phyloP scores from a whole-genome alignment of 225 moss, liverwort and hornwort genomes.

The Rhytidiadelphus loreus region DNA sequence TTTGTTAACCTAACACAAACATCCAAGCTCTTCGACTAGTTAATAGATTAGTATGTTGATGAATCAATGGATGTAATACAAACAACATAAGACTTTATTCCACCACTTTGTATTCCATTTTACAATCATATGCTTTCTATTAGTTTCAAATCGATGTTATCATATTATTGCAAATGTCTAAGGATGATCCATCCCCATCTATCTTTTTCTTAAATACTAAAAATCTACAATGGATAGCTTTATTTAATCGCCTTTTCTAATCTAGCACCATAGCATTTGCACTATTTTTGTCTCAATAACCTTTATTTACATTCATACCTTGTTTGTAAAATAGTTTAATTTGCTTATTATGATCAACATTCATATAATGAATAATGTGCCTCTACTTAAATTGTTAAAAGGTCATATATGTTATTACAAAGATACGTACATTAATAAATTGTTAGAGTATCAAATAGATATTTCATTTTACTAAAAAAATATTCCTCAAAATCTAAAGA shows the following conservation, averaged over 20 bases:
- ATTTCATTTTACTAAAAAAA: neutral
- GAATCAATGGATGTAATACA: neutral
- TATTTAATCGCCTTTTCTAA: neutral
- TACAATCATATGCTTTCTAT: neutral
- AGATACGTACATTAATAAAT: neutral
- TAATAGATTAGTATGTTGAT: neutral
- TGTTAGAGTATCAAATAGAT: neutral
- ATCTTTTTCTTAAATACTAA: neutral
- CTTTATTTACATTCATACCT: neutral
- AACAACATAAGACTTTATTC: neutral
- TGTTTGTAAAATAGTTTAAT: neutral
- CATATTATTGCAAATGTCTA: neutral
- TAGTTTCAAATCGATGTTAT: accelerated
- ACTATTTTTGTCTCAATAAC: neutral
- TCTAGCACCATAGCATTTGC: neutral
- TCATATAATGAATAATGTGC: neutral
- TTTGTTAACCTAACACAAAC: neutral
- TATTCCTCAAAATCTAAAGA: neutral
- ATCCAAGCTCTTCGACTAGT: neutral
- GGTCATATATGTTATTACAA: neutral
- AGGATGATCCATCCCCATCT: accelerated
- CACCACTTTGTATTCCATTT: neutral
- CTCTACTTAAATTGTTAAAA: neutral
- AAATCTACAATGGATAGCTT: accelerated
- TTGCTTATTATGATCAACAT: neutral